Percentiles rank a stretch among this genome's conserved stretches.
Evolutionary conservation across 2,329 filamentous ascomycete genomes (phyloP).

Genomic region (Penicillium polonicum): DNA sequence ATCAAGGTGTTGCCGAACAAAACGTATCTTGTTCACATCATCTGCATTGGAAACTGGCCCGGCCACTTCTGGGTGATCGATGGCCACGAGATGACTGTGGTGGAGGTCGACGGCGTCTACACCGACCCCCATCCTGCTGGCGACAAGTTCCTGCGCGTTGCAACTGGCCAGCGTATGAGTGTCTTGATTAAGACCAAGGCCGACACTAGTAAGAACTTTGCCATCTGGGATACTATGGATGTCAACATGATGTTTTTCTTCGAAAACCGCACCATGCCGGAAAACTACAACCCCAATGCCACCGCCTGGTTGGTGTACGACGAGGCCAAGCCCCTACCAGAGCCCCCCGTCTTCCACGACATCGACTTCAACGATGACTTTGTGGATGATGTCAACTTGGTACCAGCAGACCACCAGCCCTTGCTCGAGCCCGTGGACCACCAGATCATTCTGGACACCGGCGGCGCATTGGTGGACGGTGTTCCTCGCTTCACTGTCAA

Average conservation of each 20-base stretch:
- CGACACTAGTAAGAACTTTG: conserved; percentile 62
- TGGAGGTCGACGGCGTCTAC: conserved; percentile 40
- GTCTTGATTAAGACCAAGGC: conserved; percentile 61
- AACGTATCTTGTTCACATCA: conserved; percentile 70
- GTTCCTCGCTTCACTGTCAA: conserved; percentile 64
- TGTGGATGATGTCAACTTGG: conserved; percentile 61
- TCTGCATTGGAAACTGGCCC: conserved; percentile 71
- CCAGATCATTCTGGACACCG: conserved; percentile 43
- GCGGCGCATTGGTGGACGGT: conserved; percentile 69
- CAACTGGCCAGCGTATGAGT: conserved; percentile 63
- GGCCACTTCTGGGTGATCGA: conserved; percentile 51
- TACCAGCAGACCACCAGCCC: conserved; percentile 25
- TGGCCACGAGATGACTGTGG: conserved; percentile 40
- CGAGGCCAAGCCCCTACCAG: conserved; percentile 45
- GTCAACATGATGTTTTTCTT: conserved; percentile 49
- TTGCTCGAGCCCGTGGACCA: conserved; percentile 31
- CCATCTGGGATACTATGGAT: conserved; percentile 69
- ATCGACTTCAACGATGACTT: conserved; percentile 58
- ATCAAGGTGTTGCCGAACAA: conserved; percentile 63
- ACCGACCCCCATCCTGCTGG: conserved; percentile 41
- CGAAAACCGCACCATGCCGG: conserved; percentile 52
- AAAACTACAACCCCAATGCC: conserved; percentile 60
- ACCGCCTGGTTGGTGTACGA: conserved; percentile 54
- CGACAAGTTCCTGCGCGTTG: conserved; percentile 63
- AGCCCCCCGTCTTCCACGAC: conserved; percentile 50